Evolutionary conservation across 2,329 filamentous ascomycete genomes (phyloP).

Genomic region (Neonectria hederae): DNA sequence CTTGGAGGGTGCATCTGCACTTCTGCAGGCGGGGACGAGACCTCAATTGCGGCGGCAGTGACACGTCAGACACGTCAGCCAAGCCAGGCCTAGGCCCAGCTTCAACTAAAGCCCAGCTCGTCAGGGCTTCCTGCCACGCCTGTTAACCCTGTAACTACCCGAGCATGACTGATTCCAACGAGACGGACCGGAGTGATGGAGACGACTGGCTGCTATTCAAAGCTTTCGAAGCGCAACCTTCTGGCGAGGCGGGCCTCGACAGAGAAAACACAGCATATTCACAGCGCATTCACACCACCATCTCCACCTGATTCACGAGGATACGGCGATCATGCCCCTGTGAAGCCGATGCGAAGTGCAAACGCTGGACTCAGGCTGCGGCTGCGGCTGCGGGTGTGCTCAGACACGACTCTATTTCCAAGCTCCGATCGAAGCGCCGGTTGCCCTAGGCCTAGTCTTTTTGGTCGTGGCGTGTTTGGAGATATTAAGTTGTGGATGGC

Average conservation of each 20-base stretch:
- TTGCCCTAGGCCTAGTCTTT: not conserved
- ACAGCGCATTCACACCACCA: constrained; percentile 15
- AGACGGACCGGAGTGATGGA: not conserved
- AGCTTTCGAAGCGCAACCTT: not conserved
- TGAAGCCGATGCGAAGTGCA: not conserved
- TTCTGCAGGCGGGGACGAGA: constrained; percentile 11
- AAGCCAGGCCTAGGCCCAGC: constrained; percentile 2
- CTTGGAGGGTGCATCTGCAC: constrained; percentile 18
- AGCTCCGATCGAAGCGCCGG: constrained; percentile 9
- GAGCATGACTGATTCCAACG: not conserved
- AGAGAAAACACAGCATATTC: not conserved
- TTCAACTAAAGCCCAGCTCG: not conserved
- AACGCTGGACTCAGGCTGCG: constrained; percentile 1
- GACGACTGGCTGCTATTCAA: not conserved
- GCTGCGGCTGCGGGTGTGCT: not conserved
- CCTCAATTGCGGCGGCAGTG: constrained; percentile 17
- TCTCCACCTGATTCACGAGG: constrained; percentile 10
- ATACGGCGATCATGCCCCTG: not conserved
- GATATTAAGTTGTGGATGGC: not conserved
- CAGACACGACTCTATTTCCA: constrained; percentile 14
- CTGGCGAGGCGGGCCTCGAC: not conserved
- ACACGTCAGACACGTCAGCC: constrained; percentile 36
- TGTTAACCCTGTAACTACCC: not conserved
- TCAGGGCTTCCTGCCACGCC: constrained; percentile 5
- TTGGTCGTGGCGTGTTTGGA: constrained; percentile 7